Evolutionary conservation across 768 basidiomycete genomes (phyloP), one percentile per base, ranked within the genome.

Genomic region (Trametes cingulata): DNA sequence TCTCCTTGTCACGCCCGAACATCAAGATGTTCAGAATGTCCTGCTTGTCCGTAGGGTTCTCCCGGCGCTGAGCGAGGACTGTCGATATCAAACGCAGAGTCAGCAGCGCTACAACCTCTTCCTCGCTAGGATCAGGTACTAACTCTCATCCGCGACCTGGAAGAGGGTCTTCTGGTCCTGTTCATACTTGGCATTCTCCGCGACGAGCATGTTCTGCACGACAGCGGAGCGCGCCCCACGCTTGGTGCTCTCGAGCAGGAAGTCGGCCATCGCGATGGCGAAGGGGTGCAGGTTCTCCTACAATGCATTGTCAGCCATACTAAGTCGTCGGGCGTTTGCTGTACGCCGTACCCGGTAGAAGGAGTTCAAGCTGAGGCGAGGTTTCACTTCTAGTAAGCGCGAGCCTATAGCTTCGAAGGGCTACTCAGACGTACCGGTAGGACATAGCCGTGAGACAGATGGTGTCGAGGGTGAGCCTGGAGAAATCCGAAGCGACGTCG

Each of bases 21-120:
- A 82, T 62, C 79, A 82, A 79, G 17, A 67, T 71, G 51, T 78
- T 73, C 9, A 82, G 69, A 5, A 82, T 65, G 63, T 82, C 81
- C 41, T 76, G 74, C 57, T 76, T 75, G 8, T 76, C 72, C 0
- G 69, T 69, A 3, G 76, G 75, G 54, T 77, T 69, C 3, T 69
- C 67, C 40, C 72, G 75, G 7, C 79, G 71, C 14, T 80, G 69
- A 1, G 68, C 63, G 17, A 82, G 69, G 41, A 80, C 78, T 79
- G 19, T 9, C 24, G 29, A 1, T 27, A 17, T 8, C 39, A 33
- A 0, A 33, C 8, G 19, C 1, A 2, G 22, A 3, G 45, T 27
- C n/a, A 53, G 10, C n/a, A 27, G 12, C 9, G 3, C 17, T 22
- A 2, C 33, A 22, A n/a, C n/a, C n/a, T n/a, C n/a, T 20, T 24